A percentile compares a stretch with the other conserved stretches of the same genome.
Evolutionary conservation across 768 basidiomycete genomes (phyloP).

Genomic region (Suillus paluster): DNA sequence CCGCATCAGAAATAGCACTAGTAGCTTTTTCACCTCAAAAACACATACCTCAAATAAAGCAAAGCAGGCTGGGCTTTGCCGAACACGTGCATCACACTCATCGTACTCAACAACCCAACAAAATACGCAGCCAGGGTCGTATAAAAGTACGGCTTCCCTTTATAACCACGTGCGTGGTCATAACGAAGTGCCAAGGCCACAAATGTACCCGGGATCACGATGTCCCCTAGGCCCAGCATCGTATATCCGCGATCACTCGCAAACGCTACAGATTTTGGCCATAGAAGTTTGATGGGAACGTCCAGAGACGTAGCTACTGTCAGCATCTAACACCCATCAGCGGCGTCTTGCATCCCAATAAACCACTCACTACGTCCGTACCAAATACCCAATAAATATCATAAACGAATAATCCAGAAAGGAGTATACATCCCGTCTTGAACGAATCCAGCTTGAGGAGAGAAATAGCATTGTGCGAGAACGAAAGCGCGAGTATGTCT

Average conservation of each 20-base stretch:
- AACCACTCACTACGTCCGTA: constrained; percentile 72
- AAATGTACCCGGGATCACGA: constrained; percentile 71
- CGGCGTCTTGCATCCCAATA: neutral
- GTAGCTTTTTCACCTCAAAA: constrained; percentile 3
- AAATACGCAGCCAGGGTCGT: constrained; percentile 74
- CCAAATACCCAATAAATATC: constrained; percentile 97
- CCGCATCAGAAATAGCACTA: neutral
- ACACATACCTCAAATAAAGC: constrained; percentile 80
- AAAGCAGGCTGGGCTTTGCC: constrained; percentile 87
- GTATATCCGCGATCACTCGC: constrained; percentile 65
- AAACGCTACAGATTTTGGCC: constrained; percentile 70
- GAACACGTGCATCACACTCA: constrained; percentile 83
- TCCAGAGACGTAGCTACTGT: constrained; percentile 90
- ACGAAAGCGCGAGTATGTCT: constrained; percentile 76
- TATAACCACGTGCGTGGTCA: constrained; percentile 57
- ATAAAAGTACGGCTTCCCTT: constrained; percentile 76
- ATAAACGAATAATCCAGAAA: constrained; percentile 88
- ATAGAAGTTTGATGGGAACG: constrained; percentile 91
- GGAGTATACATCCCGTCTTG: constrained; percentile 79
- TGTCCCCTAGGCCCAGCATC: constrained; percentile 92
- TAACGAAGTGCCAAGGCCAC: constrained; percentile 86
- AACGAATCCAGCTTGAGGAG: constrained; percentile 89
- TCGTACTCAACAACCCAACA: constrained; percentile 72
- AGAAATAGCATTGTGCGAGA: constrained; percentile 79
- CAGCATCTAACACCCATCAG: constrained; percentile 68